These are phyloP conservation scores for Dissophora ornata DNA, from an alignment of 192 early-diverging fungal genomes.

Conservation along the genomic window DNA sequence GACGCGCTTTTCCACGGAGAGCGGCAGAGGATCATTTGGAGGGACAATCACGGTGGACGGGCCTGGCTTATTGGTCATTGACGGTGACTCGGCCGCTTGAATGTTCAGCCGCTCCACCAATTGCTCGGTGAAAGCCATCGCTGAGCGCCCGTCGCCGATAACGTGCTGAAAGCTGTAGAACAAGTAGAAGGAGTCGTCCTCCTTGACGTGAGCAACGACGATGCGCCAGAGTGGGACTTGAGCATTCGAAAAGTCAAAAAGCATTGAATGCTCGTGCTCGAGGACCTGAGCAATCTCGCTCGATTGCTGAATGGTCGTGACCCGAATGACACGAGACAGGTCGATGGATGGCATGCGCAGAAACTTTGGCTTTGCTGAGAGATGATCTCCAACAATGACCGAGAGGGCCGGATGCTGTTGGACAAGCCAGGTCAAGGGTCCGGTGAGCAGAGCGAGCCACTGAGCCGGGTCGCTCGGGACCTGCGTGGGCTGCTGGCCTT, in stretches of 20 bases:
- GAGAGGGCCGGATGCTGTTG: conserved; percentile 30
- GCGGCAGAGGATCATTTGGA: conserved; percentile 14
- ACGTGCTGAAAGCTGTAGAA: conserved; percentile 35
- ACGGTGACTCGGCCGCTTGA: conserved; percentile 6
- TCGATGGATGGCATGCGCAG: conserved; percentile 25
- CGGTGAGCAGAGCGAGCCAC: conserved; percentile 26
- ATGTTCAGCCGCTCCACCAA: conserved; percentile 34
- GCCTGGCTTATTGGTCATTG: background rate
- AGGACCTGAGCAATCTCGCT: conserved; percentile 22
- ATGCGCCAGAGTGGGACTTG: conserved; percentile 40
- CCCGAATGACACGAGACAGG: conserved; percentile 11
- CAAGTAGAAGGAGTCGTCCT: conserved; percentile 28
- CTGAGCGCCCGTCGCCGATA: conserved; percentile 44
- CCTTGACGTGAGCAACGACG: conserved; percentile 29
- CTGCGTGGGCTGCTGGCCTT: background rate
- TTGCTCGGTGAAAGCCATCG: conserved; percentile 16
- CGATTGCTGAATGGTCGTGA: background rate
- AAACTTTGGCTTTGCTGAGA: conserved; percentile 16
- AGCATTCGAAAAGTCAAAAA: conserved; percentile 5
- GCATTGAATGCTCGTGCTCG: conserved; percentile 12
- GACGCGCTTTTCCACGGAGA: conserved; percentile 1
- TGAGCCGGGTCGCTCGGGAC: conserved; percentile 3
- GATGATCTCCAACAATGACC: conserved; percentile 31
- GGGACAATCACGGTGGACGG: background rate
- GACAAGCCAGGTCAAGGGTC: conserved; percentile 36